These are phyloP conservation scores for Terana coerulea DNA, from an alignment of 768 basidiomycete genomes.

Conservation along the genomic window DNA sequence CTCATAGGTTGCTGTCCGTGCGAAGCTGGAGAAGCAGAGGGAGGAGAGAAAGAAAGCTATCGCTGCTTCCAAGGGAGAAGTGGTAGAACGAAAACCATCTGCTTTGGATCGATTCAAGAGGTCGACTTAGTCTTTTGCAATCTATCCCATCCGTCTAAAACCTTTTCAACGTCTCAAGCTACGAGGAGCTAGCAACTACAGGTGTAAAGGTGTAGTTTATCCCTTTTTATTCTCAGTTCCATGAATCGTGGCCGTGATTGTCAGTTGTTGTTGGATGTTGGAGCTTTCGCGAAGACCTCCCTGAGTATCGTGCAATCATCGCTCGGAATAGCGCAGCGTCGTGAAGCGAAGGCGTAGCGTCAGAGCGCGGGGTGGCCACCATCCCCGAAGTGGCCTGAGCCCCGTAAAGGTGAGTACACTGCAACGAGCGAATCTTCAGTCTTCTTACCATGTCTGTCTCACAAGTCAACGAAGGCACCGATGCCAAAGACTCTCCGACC, in stretches of 20 bases:
- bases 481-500: background rate
- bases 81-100: conserved; percentile 25
- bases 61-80: conserved; percentile 22
- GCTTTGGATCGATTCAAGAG: conserved; percentile 39
- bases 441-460: background rate
- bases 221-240: background rate
- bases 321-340: no score
- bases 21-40: conserved; percentile 35
- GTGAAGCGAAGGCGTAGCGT: no score
- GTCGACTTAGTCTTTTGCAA: conserved; percentile 7
- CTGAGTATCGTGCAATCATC: background rate
- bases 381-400: no score
- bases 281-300: background rate
- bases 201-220: background rate
- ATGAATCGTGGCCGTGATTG: background rate
- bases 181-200: no score
- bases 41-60: conserved; percentile 28
- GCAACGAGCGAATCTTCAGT: background rate
- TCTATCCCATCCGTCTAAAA: background rate
- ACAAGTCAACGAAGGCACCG: background rate
- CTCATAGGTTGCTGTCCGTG: conserved; percentile 39
- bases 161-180: no score
- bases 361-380: no score
- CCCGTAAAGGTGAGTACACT: background rate
- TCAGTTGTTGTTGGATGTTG: background rate